Base-by-base conservation (phyloP, 1,139 yeast species). In the Hyphopichia pseudoburtonii region DNA sequence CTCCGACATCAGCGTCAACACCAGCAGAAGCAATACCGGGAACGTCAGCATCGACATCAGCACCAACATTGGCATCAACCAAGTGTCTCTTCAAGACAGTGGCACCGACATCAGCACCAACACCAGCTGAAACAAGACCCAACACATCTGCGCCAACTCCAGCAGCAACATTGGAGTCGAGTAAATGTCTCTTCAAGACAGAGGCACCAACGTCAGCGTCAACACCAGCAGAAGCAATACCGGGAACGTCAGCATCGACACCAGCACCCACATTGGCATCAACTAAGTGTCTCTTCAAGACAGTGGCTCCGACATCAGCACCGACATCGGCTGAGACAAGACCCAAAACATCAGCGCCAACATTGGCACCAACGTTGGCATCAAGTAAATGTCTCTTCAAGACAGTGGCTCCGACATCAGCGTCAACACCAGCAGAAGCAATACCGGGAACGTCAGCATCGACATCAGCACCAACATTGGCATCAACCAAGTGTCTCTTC, bases 201-300 rank as follows among this genome's bases (percentile, higher is more conserved):
- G 36, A 29, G 14, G 32, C 39, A n/a, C 16, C 42, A 11, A 17
- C 35, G 15, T 40, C 45, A 14, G 27, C 35, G 22, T 35, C 48
- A 17, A 32, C 21, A 12, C 14, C 34, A 24, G 21, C 34, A 15
- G 15, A 40, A 25, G 47, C 48, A 18, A 30, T 45, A 17, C 34
- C 41, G n/a, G n/a, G n/a, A 38, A 43, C 26, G 17, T 36, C 37
- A 28, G 40, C 51, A 15, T 19, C 49, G 26, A 39, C 44, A 23
- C 39, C 41, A 30, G 44, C 54, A 28, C 44, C 45, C 29, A 44
- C 36, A 28, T 42, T 50, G 30, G 42, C 48, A 10, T 40, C 52
- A 26, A 33, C 32, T 14, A 41, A 36, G 33, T 41, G 46, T 43
- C 54, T 48, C 42, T 51, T 50, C 28, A 44, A 23, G 37, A 42